Evolutionary conservation across 2,329 filamentous ascomycete species (phyloP).

Genomic region (Amauroascus verrucosus): DNA sequence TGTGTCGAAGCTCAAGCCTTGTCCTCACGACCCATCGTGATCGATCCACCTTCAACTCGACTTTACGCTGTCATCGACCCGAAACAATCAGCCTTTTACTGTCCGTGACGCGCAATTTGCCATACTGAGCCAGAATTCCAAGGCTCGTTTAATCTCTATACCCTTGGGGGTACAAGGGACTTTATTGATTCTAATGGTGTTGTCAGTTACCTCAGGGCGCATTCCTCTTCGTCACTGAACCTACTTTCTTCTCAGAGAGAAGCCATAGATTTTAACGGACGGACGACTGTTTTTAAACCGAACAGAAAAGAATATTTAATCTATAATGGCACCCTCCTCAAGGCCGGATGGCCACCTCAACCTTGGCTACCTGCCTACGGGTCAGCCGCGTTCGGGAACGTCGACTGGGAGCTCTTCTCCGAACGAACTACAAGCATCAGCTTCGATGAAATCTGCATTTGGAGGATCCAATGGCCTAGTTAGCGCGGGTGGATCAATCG

Average conservation of each 20-base stretch:
- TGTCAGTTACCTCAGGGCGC: conserved; percentile 6
- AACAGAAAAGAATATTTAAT: conserved; percentile 44
- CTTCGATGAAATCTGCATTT: conserved; percentile 60
- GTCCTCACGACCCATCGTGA: not conserved
- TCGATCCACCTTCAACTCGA: not conserved
- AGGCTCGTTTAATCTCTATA: conserved; percentile 3
- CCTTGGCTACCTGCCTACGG: conserved; percentile 65
- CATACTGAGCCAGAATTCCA: not conserved
- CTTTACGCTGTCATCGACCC: not conserved
- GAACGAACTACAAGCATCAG: conserved; percentile 58
- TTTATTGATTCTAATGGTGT: conserved; percentile 8
- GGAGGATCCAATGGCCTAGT: conserved; percentile 55
- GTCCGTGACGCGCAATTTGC: not conserved
- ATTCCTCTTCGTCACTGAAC: conserved; percentile 9
- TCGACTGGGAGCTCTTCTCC: conserved; percentile 73
- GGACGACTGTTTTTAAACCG: not conserved
- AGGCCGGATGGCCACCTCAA: conserved; percentile 71
- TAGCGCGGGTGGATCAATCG: conserved; percentile 41
- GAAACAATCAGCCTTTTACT: not conserved
- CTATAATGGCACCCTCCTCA: conserved; percentile 77
- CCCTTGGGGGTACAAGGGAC: not conserved
- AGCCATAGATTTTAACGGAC: conserved; percentile 10
- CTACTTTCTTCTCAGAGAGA: conserved; percentile 11
- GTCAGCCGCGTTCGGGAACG: conserved; percentile 63
- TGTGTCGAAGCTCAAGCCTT: not conserved